A percentile compares a stretch with the other conserved stretches of the same genome.
phyloP scores from a whole-genome alignment of 345 rosid species.

The Eutrema heterophyllum region DNA sequence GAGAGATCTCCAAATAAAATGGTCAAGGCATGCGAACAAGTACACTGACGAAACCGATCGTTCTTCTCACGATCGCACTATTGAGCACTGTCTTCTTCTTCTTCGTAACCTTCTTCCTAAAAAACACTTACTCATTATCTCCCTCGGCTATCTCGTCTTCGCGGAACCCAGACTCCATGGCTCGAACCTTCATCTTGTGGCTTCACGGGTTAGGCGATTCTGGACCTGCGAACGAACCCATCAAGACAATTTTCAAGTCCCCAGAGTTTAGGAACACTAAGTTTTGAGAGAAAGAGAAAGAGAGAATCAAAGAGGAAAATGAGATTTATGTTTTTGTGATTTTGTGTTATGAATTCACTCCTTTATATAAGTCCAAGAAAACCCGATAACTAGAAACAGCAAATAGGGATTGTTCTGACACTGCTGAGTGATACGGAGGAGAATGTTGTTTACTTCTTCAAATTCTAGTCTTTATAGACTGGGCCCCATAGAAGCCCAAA shows the following conservation, averaged over 20 bases:
- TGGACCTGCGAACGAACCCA: conserved; percentile 87
- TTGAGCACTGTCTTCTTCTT: conserved; percentile 28
- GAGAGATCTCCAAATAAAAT: background rate
- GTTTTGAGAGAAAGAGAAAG: too few species aligned
- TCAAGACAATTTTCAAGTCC: conserved; percentile 61
- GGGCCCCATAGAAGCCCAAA: too few species aligned
- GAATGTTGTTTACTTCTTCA: too few species aligned
- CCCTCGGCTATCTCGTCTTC: conserved; percentile 18
- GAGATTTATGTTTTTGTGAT: too few species aligned
- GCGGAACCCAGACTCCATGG: conserved; percentile 32
- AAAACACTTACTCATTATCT: conserved; percentile 20
- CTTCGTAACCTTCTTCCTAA: conserved; percentile 33
- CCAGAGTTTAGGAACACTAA: conserved; percentile 51
- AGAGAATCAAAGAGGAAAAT: too few species aligned
- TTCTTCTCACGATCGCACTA: conserved; percentile 25
- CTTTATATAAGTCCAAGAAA: too few species aligned
- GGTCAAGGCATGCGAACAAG: conserved; percentile 18
- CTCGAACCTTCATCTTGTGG: conserved; percentile 77
- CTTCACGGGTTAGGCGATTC: conserved; percentile 87
- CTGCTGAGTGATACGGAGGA: too few species aligned
- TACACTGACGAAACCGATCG: background rate
- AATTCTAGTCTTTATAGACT: too few species aligned
- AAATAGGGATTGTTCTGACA: too few species aligned
- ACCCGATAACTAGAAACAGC: too few species aligned
- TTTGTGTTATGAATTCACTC: too few species aligned